Percentiles rank a stretch among this genome's conserved stretches.
phyloP scores from a whole-genome alignment of 2,329 filamentous ascomycete genomes.

The Aspergillus alliaceus region DNA sequence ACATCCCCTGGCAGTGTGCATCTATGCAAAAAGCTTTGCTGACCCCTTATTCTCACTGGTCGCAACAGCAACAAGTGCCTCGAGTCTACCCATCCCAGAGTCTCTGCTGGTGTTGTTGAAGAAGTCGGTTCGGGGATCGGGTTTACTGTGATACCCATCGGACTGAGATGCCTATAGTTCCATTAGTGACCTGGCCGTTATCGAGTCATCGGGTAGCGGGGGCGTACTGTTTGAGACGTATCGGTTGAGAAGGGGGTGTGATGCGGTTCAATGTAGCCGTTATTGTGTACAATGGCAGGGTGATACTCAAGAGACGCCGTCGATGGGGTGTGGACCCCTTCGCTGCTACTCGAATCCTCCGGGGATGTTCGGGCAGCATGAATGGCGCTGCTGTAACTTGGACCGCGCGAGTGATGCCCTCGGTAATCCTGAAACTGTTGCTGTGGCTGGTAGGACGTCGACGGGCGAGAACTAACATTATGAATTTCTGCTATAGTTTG shows the following conservation, averaged over 20 bases:
- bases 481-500: slow-evolving; percentile 45
- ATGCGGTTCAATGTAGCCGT: slow-evolving; percentile 47
- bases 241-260: slow-evolving; percentile 37
- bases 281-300: slow-evolving; percentile 50
- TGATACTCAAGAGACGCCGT: slow-evolving; percentile 50
- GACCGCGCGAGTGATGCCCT: slow-evolving; percentile 25
- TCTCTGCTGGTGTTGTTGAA: slow-evolving; percentile 26
- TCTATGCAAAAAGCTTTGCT: slow-evolving; percentile 33
- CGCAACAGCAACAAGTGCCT: slow-evolving; percentile 52
- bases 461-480: slow-evolving; percentile 36
- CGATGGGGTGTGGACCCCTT: slow-evolving; percentile 49
- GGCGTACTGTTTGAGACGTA: slow-evolving; percentile 43
- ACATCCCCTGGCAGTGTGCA: neutral
- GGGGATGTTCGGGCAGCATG: slow-evolving; percentile 43
- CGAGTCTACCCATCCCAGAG: slow-evolving; percentile 48
- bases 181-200: slow-evolving; percentile 30
- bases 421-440: slow-evolving; percentile 30
- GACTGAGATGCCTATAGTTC: slow-evolving; percentile 33
- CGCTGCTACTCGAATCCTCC: slow-evolving; percentile 51
- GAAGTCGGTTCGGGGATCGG: slow-evolving; percentile 27
- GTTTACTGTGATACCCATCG: slow-evolving; percentile 30
- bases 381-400: slow-evolving; percentile 24
- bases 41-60: slow-evolving; percentile 47
- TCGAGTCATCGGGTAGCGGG: slow-evolving; percentile 23
- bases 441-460: slow-evolving; percentile 34